These are phyloP conservation scores for Collybia sp. DNA, from an alignment of 768 basidiomycete genomes.

Conservation along the genomic window DNA sequence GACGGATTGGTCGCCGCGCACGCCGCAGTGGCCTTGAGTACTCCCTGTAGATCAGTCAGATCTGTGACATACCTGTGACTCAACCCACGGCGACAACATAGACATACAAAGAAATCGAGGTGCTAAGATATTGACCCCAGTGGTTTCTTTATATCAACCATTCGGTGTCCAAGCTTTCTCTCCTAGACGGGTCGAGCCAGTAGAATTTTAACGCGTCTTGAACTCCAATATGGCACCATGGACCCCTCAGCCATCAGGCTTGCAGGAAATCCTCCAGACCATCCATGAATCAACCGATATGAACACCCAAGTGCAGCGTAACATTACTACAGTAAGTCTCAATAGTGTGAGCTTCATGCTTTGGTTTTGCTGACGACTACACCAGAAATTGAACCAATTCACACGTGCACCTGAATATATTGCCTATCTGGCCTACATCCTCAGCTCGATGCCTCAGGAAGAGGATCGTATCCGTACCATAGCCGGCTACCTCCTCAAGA, in stretches of 20 bases:
- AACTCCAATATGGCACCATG: constrained; percentile 62
- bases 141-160: constrained; percentile 12
- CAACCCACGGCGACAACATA: constrained; percentile 7
- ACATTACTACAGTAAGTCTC: constrained; percentile 72
- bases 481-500: constrained; percentile 96
- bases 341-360: constrained; percentile 15
- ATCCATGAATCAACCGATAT: constrained; percentile 87
- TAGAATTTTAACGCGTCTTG: constrained; percentile 31
- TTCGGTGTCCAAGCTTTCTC: constrained; percentile 13
- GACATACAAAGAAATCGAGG: constrained; percentile 18
- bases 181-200: constrained; percentile 13
- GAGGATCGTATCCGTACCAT: constrained; percentile 93
- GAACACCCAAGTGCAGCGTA: constrained; percentile 69
- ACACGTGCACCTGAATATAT: constrained; percentile 91
- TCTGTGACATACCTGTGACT: constrained; percentile 13
- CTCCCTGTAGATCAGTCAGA: background rate
- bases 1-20: no score
- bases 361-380: constrained; percentile 9
- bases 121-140: constrained; percentile 13
- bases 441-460: constrained; percentile 74
- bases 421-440: constrained; percentile 93
- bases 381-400: constrained; percentile 82
- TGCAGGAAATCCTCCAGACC: constrained; percentile 89
- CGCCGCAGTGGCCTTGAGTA: no score
- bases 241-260: constrained; percentile 79